Conservation (phyloP, 177 flowering plant genomes). For the Tripterygium wilfordii region DNA sequence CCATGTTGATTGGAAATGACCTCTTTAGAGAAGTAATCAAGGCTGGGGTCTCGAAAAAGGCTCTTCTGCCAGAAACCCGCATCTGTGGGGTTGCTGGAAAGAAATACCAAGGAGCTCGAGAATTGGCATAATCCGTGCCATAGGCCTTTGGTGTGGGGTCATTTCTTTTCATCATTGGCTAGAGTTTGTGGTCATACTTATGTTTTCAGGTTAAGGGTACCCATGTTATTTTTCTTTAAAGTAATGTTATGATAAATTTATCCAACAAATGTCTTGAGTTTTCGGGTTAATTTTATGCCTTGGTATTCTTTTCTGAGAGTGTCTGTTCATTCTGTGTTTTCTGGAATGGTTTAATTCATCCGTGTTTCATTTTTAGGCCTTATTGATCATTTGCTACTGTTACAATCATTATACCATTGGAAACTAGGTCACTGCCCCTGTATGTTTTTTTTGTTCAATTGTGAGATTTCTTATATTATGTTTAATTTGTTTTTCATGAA, state of each 20-base stretch:
- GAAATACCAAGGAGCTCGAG: slow-evolving; percentile 47
- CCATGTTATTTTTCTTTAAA: neutral
- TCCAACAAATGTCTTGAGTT: neutral
- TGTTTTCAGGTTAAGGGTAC: neutral
- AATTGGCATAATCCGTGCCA: slow-evolving; percentile 43
- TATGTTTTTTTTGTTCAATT: too few relatives aligned
- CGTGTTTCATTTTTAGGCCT: too few relatives aligned
- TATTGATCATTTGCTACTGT: too few relatives aligned
- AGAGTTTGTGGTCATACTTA: slow-evolving; percentile 4
- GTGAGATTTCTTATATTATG: too few relatives aligned
- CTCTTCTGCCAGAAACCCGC: slow-evolving; percentile 17
- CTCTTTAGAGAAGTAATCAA: slow-evolving; percentile 26
- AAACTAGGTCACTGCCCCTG: too few relatives aligned
- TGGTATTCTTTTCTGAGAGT: too few relatives aligned
- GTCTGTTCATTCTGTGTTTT: too few relatives aligned
- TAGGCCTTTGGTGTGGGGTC: slow-evolving; percentile 59
- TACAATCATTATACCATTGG: too few relatives aligned
- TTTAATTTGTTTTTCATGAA: too few relatives aligned
- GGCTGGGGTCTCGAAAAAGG: slow-evolving; percentile 55
- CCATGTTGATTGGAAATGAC: neutral
- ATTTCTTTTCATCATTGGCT: slow-evolving; percentile 13
- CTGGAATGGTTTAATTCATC: too few relatives aligned
- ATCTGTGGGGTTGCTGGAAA: slow-evolving; percentile 27
- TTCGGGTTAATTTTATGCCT: neutral
- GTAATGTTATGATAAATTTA: neutral